A percentile compares a stretch with the other conserved stretches of the same genome.
Conservation (phyloP, 495 filamentous ascomycete genomes). For the Aspergillus nanangensis region DNA sequence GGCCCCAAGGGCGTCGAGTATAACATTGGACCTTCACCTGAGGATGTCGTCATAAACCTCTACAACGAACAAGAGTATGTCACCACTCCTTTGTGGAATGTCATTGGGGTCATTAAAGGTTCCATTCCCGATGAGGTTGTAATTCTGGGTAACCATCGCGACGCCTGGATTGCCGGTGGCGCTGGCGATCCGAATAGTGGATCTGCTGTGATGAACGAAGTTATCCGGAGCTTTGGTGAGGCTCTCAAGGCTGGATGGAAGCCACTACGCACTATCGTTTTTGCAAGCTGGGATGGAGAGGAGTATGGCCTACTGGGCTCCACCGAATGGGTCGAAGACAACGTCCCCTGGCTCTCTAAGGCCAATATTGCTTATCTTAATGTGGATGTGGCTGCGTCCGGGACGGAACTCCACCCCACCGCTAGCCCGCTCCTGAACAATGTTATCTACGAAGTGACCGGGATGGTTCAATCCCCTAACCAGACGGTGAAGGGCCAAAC, state of each 20-base stretch:
- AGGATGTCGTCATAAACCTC: constrained; percentile 71
- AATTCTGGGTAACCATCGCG: constrained; percentile 91
- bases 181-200: constrained; percentile 83
- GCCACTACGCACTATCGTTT: constrained; percentile 75
- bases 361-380: constrained; percentile 73
- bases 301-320: constrained; percentile 69
- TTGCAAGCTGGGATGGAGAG: constrained; percentile 75
- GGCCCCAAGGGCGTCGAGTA: constrained; percentile 82
- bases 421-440: constrained; percentile 75
- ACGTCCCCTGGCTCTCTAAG: constrained; percentile 74
- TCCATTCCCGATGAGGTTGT: constrained; percentile 80
- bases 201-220: constrained; percentile 84
- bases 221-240: constrained; percentile 76
- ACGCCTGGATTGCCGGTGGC: constrained; percentile 90
- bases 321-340: constrained; percentile 77
- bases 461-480: constrained; percentile 74
- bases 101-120: constrained; percentile 93
- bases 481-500: constrained; percentile 60
- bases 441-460: constrained; percentile 64
- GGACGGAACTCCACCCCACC: constrained; percentile 39
- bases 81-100: constrained; percentile 89
- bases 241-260: constrained; percentile 76
- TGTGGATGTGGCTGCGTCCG: constrained; percentile 59
- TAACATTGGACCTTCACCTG: constrained; percentile 83
- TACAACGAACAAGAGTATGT: constrained; percentile 86